These are phyloP conservation scores for Colletotrichum sp. DNA, from an alignment of 2,329 filamentous ascomycete species.

Conservation along the genomic window DNA sequence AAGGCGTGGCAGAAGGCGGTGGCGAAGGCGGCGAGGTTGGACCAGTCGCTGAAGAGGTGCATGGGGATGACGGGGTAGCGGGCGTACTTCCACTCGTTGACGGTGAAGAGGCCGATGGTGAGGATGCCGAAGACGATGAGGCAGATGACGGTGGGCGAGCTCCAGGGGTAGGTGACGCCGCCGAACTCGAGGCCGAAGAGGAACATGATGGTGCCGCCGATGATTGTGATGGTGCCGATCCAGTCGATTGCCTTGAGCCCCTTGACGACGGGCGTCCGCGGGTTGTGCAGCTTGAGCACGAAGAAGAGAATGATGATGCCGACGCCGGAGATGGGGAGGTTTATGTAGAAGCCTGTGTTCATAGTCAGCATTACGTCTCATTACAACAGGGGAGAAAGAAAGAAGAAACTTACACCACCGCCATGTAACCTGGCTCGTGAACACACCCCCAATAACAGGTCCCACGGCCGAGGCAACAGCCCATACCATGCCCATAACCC, in stretches of 20 bases:
- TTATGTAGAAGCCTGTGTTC: slow-evolving; percentile 33
- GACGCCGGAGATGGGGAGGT: slow-evolving; percentile 55
- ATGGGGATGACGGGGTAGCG: slow-evolving; percentile 73
- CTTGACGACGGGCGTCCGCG: slow-evolving; percentile 64
- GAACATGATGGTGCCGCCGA: slow-evolving; percentile 71
- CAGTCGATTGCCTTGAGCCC: slow-evolving; percentile 68
- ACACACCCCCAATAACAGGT: slow-evolving; percentile 67
- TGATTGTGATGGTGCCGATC: slow-evolving; percentile 65
- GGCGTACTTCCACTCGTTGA: slow-evolving; percentile 69
- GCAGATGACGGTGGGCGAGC: slow-evolving; percentile 65
- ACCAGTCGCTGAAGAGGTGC: slow-evolving; percentile 59
- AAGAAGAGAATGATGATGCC: slow-evolving; percentile 65
- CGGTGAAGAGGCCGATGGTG: slow-evolving; percentile 55
- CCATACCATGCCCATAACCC: slow-evolving; percentile 71
- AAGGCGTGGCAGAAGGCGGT: slow-evolving; percentile 52
- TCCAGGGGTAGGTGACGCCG: slow-evolving; percentile 67
- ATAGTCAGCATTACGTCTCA: not conserved
- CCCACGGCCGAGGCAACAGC: slow-evolving; percentile 70
- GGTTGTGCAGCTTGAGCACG: slow-evolving; percentile 71
- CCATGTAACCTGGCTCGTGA: slow-evolving; percentile 67
- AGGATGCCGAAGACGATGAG: slow-evolving; percentile 65
- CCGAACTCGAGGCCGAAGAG: slow-evolving; percentile 74
- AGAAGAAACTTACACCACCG: slow-evolving; percentile 52
- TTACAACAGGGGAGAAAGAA: accelerated
- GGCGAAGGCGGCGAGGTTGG: slow-evolving; percentile 62